Evolutionary conservation across 2,329 filamentous ascomycete species (phyloP), one percentile per base, ranked within the genome.

Genomic region (Amauroascus verrucosus): DNA sequence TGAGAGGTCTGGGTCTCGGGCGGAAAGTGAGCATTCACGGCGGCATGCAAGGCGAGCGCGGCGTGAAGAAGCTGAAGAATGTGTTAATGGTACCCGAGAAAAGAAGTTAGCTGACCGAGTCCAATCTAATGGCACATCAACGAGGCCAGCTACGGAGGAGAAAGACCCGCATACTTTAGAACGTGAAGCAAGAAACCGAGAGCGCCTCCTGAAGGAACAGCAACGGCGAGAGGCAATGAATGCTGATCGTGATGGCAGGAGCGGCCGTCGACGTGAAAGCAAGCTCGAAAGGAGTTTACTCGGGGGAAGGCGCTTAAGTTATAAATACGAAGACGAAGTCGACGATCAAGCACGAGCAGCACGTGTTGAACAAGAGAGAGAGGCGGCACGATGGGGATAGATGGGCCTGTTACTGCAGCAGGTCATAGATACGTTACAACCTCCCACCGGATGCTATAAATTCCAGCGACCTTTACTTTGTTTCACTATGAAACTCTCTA

Each of bases 131-230:
- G 48, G 51, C 3, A 33, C 45, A 18, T 43, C 55, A 1, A 48
- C 40, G 6, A 54, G 48, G 16, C 48, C 57, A 4, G 41, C 61
- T 3, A 63, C 63, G 22, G 60, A 63, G 1, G 66, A 71, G 32
- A 72, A 88, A 82, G 81, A 90, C 78, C 61, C 81, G 74, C 63
- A 88, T 64, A 88, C 85, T 38, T 77, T 85, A 50, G 86, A 91
- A 65, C 88, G 87, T 60, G 84, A 84, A 56, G 75, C 79, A 51
- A 74, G 88, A 59, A 73, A 75, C 44, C 67, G 70, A 13, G 86
- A 91, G 67, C 74, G 79, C 6, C 71, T 80, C 53, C 65, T 87
- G 40, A 81, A 80, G 57, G 83, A 86, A 62, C 75, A 77, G 59
- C 87, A 93, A 53, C 77, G 75, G 9, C 73, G 72, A 3, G 85